Evolutionary conservation across 768 basidiomycete species (phyloP).

Genomic region (Suillus cothurnatus): DNA sequence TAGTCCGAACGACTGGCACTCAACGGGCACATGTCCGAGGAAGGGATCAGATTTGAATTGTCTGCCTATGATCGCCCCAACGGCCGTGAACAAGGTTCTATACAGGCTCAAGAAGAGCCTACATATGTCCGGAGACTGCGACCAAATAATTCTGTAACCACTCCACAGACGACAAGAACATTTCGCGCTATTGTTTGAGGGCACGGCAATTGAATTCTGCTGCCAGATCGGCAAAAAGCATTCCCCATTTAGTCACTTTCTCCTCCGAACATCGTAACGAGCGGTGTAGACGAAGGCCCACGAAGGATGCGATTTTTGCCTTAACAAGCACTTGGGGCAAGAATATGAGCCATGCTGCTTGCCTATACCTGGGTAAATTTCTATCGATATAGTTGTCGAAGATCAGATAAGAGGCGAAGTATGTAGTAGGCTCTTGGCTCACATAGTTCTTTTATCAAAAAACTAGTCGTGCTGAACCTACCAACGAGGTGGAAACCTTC

Average conservation of each 20-base stretch:
- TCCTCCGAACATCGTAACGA: constrained; percentile 65
- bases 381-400: constrained; percentile 49
- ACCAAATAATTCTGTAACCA: constrained; percentile 57
- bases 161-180: constrained; percentile 55
- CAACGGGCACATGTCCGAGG: constrained; percentile 27
- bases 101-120: constrained; percentile 48
- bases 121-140: constrained; percentile 38
- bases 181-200: constrained; percentile 59
- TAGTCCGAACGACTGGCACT: constrained; percentile 35
- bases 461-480: constrained; percentile 39
- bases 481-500: constrained; percentile 51
- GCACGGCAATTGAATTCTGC: constrained; percentile 48
- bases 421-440: constrained; percentile 36
- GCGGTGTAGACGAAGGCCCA: constrained; percentile 65
- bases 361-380: background rate
- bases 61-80: constrained; percentile 40
- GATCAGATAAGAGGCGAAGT: constrained; percentile 43
- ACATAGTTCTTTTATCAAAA: constrained; percentile 34
- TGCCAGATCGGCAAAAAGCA: constrained; percentile 12
- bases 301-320: constrained; percentile 62
- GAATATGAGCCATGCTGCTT: constrained; percentile 27
- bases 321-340: constrained; percentile 62
- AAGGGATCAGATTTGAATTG: background rate
- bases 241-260: background rate
- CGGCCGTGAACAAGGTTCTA: constrained; percentile 44